Evolutionary conservation across 192 early-diverging fungal genomes (phyloP).

Genomic region (Entomortierella chlamydospora): DNA sequence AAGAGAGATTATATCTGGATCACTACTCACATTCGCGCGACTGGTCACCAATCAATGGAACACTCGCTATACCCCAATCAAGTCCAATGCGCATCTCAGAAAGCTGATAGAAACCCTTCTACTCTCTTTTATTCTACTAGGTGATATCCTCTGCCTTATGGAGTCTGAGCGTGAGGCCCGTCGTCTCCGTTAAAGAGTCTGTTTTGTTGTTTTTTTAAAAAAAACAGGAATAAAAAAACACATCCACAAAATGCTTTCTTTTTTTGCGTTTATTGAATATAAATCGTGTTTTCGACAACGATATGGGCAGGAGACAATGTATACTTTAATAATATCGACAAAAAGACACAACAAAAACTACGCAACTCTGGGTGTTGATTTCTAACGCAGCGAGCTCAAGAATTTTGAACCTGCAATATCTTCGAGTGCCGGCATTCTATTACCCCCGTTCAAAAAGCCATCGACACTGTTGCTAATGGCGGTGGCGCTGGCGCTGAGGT

Average conservation of each 20-base stretch:
- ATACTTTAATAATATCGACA: too few species aligned
- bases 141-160: constrained; percentile 95
- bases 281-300: too few species aligned
- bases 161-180: constrained; percentile 99
- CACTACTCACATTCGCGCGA: too few species aligned
- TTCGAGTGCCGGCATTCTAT: constrained; percentile 23
- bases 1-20: too few species aligned
- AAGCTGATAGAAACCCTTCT: neutral
- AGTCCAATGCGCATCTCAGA: neutral
- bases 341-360: too few species aligned
- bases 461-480: neutral
- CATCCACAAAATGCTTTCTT: neutral
- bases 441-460: neutral
- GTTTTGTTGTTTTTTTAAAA: constrained; percentile 15
- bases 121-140: constrained; percentile 30
- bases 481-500: neutral
- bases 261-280: neutral
- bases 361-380: too few species aligned
- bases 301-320: too few species aligned
- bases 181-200: constrained; percentile 90
- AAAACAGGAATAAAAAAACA: constrained; percentile 35
- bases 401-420: constrained; percentile 25
- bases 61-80: too few species aligned
- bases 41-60: too few species aligned
- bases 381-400: constrained; percentile 23